Conservation (phyloP, 176 grass and related monocot genomes). For the Rhynchospora pubera region DNA sequence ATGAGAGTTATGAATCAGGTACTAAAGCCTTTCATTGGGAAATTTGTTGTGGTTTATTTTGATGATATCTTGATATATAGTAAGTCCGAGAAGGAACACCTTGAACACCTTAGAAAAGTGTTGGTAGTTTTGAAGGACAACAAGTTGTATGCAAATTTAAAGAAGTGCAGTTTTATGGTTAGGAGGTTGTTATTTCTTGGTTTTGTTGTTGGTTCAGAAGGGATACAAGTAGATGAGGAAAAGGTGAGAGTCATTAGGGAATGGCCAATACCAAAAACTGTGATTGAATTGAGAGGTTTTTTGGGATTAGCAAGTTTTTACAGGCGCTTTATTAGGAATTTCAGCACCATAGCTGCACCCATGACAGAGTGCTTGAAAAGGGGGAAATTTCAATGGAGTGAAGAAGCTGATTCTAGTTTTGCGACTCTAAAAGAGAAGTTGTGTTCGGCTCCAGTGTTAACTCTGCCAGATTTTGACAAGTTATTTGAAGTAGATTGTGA, state of each 20-base stretch:
- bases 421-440: not conserved
- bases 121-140: not conserved
- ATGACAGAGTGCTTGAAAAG: not conserved
- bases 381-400: not conserved
- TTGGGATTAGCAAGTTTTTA: too few species aligned
- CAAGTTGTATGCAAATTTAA: constrained; percentile 3
- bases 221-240: not conserved
- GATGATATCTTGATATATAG: constrained; percentile 17
- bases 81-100: not conserved
- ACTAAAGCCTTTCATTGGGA: constrained; percentile 7
- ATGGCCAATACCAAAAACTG: too few species aligned
- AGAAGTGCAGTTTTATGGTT: constrained; percentile 4
- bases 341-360: not conserved
- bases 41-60: constrained; percentile 19
- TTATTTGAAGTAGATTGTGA: constrained; percentile 19
- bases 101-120: not conserved
- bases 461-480: not conserved
- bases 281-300: too few species aligned
- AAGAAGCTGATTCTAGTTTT: not conserved
- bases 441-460: not conserved
- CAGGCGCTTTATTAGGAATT: too few species aligned
- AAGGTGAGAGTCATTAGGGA: not conserved
- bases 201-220: not conserved
- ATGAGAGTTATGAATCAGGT: constrained; percentile 3
- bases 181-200: not conserved